phyloP scores from a whole-genome alignment of 805 yeast species.

The Candida sakaeoensis region DNA sequence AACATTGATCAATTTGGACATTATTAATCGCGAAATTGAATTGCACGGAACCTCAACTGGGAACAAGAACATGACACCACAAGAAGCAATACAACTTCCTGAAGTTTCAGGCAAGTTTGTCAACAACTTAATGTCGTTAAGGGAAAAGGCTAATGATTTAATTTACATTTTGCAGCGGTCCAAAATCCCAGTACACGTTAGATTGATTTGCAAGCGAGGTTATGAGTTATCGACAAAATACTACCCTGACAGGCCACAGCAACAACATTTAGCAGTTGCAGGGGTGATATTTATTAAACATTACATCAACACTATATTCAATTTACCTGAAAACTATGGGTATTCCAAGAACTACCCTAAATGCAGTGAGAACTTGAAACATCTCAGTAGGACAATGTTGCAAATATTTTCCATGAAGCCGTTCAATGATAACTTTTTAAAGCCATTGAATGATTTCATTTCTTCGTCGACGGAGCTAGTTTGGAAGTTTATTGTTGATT shows the following conservation, averaged over 20 bases:
- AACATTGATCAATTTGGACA: constrained; percentile 42
- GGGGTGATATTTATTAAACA: constrained; percentile 62
- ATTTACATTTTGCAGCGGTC: constrained; percentile 48
- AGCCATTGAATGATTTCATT: constrained; percentile 76
- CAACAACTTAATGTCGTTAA: constrained; percentile 63
- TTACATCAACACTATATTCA: constrained; percentile 44
- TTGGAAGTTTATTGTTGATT: constrained; percentile 38
- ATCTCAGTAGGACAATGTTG: constrained; percentile 54
- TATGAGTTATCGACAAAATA: constrained; percentile 38
- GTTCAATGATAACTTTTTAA: constrained; percentile 68
- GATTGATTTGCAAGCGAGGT: constrained; percentile 31
- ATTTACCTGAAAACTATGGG: constrained; percentile 57
- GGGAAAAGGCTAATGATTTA: constrained; percentile 66
- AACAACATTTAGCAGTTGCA: constrained; percentile 59
- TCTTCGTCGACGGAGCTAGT: constrained; percentile 47
- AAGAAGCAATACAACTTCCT: constrained; percentile 73
- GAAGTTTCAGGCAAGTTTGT: constrained; percentile 71
- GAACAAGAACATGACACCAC: constrained; percentile 45
- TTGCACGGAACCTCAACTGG: constrained; percentile 32
- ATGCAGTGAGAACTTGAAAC: constrained; percentile 48
- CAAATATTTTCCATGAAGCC: constrained; percentile 69
- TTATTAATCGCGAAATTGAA: constrained; percentile 37
- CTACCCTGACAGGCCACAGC: constrained; percentile 58
- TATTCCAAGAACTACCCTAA: constrained; percentile 31
- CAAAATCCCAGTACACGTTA: constrained; percentile 34